Evolutionary conservation across 225 moss, liverwort and hornwort genomes (phyloP).

Genomic region (Straminergon stramineum): DNA sequence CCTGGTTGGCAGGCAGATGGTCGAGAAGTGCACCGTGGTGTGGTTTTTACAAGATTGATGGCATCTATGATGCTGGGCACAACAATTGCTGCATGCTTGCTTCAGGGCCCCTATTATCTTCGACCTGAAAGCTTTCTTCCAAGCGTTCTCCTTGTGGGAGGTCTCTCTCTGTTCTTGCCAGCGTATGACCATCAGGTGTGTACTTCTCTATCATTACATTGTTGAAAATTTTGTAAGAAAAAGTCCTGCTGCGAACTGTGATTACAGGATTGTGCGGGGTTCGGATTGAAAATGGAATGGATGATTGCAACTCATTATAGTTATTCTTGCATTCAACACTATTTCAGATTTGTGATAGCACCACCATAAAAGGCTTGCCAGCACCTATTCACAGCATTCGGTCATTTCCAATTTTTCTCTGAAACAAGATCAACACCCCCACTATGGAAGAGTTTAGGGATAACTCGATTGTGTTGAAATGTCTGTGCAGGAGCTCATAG

Average conservation of each 20-base stretch:
- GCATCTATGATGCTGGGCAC: constrained; percentile 87
- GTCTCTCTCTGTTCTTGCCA: constrained; percentile 62
- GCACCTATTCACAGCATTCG: not conserved
- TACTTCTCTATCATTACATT: not conserved
- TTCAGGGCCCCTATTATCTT: constrained; percentile 57
- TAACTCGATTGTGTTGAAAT: not conserved
- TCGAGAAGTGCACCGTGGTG: constrained; percentile 78
- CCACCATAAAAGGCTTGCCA: not conserved
- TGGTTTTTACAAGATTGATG: constrained; percentile 70
- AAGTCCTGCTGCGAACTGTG: not conserved
- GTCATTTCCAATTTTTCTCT: not conserved
- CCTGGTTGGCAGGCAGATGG: constrained; percentile 71
- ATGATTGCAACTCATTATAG: not conserved
- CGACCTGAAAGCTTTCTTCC: constrained; percentile 74
- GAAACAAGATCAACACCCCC: not conserved
- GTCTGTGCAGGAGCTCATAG: constrained; percentile 53
- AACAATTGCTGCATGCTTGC: constrained; percentile 57
- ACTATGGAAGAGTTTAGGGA: not conserved
- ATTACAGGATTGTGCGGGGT: not conserved
- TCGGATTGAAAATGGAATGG: not conserved
- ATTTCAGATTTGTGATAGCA: not conserved
- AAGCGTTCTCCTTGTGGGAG: constrained; percentile 41
- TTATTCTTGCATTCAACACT: not conserved
- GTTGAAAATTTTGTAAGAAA: not conserved
- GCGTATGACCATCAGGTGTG: constrained; percentile 84